Evolutionary conservation across 352 stramenopile species (phyloP).

Genomic region (Albugo candida): DNA sequence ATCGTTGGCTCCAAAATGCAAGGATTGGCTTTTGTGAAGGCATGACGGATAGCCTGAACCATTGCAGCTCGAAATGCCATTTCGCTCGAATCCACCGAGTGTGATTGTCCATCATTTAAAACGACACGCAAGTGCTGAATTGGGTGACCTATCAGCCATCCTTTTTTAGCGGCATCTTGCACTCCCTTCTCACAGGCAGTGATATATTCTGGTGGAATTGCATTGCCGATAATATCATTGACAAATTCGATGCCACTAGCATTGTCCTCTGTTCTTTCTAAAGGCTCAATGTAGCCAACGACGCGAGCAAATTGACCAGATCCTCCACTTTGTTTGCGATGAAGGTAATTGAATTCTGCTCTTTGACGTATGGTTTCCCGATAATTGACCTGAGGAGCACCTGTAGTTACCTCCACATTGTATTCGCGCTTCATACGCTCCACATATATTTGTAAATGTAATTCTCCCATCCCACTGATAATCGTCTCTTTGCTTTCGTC

Average conservation of each 20-base stretch:
- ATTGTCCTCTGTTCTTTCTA: slow-evolving; percentile 62
- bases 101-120: slow-evolving; percentile 82
- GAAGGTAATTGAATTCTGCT: slow-evolving; percentile 95
- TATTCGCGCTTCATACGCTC: slow-evolving; percentile 99
- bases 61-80: slow-evolving; percentile 95
- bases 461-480: slow-evolving; percentile 97
- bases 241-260: slow-evolving; percentile 83
- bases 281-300: slow-evolving; percentile 95
- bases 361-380: slow-evolving; percentile 91
- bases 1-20: slow-evolving; percentile 95
- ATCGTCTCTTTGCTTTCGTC: slow-evolving; percentile 97
- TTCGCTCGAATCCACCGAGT: slow-evolving; percentile 97
- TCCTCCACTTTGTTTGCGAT: slow-evolving; percentile 98
- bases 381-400: slow-evolving; percentile 96
- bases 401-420: slow-evolving; percentile 79
- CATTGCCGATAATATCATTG: slow-evolving; percentile 95
- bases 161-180: slow-evolving; percentile 88
- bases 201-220: slow-evolving; percentile 98
- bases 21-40: slow-evolving; percentile 84
- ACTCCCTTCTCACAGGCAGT: slow-evolving; percentile 94
- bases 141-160: slow-evolving; percentile 91
- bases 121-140: slow-evolving; percentile 77
- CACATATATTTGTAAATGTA: slow-evolving; percentile 98
- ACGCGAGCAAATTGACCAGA: slow-evolving; percentile 93
- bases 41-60: slow-evolving; percentile 86